Percentiles rank a stretch among this genome's conserved stretches.
Conservation (phyloP, 2,329 filamentous ascomycete genomes). For the Trichoderma semiorbis region DNA sequence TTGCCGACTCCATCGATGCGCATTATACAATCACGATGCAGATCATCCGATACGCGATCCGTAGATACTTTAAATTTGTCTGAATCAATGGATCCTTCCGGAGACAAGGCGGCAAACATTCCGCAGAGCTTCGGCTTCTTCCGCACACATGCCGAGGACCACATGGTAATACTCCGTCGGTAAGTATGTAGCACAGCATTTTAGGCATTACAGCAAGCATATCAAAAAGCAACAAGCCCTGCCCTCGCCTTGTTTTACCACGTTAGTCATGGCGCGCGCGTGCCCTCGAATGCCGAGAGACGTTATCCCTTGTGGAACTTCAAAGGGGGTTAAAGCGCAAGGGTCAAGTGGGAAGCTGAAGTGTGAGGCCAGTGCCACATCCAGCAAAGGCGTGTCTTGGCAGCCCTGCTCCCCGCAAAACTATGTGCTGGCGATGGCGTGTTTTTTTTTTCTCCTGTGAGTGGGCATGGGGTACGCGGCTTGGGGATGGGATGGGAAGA, state of each 20-base stretch:
- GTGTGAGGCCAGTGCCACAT: not conserved
- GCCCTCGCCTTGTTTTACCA: not conserved
- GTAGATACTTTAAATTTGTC: not conserved
- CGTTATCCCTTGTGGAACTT: not conserved
- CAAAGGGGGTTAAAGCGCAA: not conserved
- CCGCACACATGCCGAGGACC: not conserved
- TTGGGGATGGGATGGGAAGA: not conserved
- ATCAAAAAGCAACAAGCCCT: not conserved
- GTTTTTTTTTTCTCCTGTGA: not conserved
- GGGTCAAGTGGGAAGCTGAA: not conserved
- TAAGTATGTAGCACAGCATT: not conserved
- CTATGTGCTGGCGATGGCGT: not conserved
- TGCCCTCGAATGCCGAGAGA: not conserved
- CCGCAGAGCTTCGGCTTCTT: not conserved
- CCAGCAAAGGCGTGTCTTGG: not conserved
- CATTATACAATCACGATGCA: not conserved
- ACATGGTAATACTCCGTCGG: not conserved
- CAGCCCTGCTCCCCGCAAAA: not conserved
- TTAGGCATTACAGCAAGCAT: not conserved
- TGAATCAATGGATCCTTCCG: not conserved
- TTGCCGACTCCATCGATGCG: not conserved
- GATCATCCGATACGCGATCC: not conserved
- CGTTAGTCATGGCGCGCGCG: not conserved
- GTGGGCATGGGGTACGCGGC: not conserved
- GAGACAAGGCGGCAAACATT: not conserved